Evolutionary conservation across 306 rosid genomes (phyloP).

Genomic region (Quercus robur): DNA sequence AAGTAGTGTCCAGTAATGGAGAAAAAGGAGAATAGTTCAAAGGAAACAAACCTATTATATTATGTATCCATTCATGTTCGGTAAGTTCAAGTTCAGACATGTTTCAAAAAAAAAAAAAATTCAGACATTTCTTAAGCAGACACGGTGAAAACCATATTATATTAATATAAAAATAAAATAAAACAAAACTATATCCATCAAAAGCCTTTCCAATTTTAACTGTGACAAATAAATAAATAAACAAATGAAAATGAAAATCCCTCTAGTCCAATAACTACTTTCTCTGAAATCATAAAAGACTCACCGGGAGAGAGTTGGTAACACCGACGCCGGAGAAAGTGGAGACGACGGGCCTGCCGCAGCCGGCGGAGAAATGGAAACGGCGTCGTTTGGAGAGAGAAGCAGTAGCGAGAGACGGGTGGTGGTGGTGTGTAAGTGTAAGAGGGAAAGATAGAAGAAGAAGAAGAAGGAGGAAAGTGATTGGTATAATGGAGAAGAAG

Average conservation of each 20-base stretch:
- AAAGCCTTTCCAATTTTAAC: neutral
- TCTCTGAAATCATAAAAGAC: neutral
- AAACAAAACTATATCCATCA: neutral
- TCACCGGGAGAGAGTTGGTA: constrained; percentile 47
- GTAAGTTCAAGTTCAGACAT: neutral
- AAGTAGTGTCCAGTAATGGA: too few species aligned
- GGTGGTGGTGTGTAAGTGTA: too few species aligned
- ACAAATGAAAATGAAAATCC: neutral
- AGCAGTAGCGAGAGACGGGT: too few species aligned
- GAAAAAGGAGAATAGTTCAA: too few species aligned
- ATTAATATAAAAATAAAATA: too few species aligned
- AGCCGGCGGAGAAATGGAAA: constrained; percentile 16
- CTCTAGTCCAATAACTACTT: too few species aligned
- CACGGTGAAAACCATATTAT: neutral
- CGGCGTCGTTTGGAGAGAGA: too few species aligned
- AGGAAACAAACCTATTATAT: too few species aligned
- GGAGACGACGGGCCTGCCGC: constrained; percentile 1
- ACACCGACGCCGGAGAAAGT: constrained; percentile 30
- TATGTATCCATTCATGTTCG: neutral
- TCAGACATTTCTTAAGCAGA: neutral
- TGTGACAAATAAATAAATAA: neutral
- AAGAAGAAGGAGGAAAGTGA: too few species aligned
- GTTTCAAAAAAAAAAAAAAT: too few species aligned
- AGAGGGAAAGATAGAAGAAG: too few species aligned
- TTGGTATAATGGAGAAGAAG: too few species aligned